Conservation (phyloP, 495 filamentous ascomycete genomes). For the Lophiostoma macrostomum region DNA sequence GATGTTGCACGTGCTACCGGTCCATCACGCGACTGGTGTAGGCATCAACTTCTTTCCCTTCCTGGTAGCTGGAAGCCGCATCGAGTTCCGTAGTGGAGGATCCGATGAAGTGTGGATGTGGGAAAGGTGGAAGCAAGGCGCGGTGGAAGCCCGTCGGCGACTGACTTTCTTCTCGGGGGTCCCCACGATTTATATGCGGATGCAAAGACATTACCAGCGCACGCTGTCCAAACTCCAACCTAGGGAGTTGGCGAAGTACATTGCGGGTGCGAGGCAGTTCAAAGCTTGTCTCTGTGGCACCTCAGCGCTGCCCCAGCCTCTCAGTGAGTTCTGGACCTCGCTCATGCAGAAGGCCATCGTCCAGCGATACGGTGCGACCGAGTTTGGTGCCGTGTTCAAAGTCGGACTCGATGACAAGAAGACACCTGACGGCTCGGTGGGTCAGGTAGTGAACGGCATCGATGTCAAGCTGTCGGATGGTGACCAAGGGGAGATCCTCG, state of each 20-base stretch:
- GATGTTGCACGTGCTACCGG: conserved; percentile 46
- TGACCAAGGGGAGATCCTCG: conserved; percentile 44
- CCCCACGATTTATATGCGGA: conserved; percentile 52
- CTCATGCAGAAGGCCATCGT: conserved; percentile 45
- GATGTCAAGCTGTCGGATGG: conserved; percentile 39
- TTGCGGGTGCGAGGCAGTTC: conserved; percentile 43
- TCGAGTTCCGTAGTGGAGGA: conserved; percentile 48
- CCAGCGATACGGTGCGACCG: conserved; percentile 49
- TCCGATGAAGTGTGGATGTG: conserved; percentile 51
- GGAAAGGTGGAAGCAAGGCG: conserved; percentile 48
- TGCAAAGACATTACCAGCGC: conserved; percentile 48
- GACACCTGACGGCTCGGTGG: conserved; percentile 47
- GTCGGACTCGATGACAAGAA: conserved; percentile 40
- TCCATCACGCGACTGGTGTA: conserved; percentile 51
- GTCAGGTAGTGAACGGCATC: conserved; percentile 39
- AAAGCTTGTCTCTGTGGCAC: conserved; percentile 49
- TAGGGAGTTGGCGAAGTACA: conserved; percentile 37
- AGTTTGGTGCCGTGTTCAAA: conserved; percentile 50
- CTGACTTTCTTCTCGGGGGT: conserved; percentile 50
- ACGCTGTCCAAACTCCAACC: conserved; percentile 21
- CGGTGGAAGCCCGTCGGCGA: conserved; percentile 24
- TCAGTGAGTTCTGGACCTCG: conserved; percentile 48
- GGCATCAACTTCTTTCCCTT: conserved; percentile 50
- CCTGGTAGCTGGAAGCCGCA: conserved; percentile 44
- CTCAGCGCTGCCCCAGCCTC: conserved; percentile 47